Conservation (phyloP, 768 basidiomycete genomes). For the Hebeloma cylindrosporum region DNA sequence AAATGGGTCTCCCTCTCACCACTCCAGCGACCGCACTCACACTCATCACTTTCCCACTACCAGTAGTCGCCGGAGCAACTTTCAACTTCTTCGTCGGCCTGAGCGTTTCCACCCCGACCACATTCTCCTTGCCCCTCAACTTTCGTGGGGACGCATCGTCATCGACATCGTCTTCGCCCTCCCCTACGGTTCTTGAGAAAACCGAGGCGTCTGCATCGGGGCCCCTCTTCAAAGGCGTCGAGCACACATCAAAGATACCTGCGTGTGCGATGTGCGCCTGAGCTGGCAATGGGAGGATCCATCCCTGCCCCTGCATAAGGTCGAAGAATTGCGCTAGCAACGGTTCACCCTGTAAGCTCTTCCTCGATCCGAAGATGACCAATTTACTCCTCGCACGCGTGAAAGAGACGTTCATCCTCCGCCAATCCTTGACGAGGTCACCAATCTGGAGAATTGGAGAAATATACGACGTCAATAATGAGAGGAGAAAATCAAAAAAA, state of each 20-base stretch:
- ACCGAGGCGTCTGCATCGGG: no score
- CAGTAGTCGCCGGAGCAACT: constrained; percentile 18
- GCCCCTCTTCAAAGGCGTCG: constrained; percentile 19
- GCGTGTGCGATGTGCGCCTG: constrained; percentile 56
- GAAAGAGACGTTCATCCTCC: constrained; percentile 94
- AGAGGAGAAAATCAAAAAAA: not conserved
- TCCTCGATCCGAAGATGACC: constrained; percentile 85
- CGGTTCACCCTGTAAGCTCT: constrained; percentile 62
- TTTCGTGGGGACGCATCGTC: not conserved
- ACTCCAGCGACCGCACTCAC: constrained; percentile 34
- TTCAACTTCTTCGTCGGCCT: constrained; percentile 35
- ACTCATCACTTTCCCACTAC: no score
- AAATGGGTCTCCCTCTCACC: constrained; percentile 55
- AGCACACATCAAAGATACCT: constrained; percentile 9
- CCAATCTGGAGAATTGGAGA: constrained; percentile 75
- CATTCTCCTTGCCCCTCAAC: constrained; percentile 7
- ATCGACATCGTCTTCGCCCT: not conserved
- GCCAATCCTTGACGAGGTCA: constrained; percentile 93
- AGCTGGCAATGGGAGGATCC: constrained; percentile 64
- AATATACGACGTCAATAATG: no score
- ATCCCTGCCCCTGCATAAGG: constrained; percentile 68
- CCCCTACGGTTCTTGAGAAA: constrained; percentile 1
- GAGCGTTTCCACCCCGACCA: constrained; percentile 3
- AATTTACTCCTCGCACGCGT: constrained; percentile 91
- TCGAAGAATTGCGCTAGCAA: constrained; percentile 74